Evolutionary conservation across 108 stramenopile species (phyloP), one percentile per base, ranked within the genome.

Genomic region (Cyclotella kingstonii): DNA sequence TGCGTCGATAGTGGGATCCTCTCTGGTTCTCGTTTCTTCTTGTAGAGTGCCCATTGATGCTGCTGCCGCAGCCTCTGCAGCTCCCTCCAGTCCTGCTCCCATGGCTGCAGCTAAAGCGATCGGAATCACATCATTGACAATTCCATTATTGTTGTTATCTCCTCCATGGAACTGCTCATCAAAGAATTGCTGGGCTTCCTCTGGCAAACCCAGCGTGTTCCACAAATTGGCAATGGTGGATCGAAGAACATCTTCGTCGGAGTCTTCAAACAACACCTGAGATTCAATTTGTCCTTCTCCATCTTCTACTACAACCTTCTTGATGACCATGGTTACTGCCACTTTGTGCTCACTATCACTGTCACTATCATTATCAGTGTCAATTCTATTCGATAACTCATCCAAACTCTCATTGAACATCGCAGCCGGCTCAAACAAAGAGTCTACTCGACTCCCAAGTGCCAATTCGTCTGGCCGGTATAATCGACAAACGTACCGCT

Each of bases 391-490:
- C 30, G 14, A 10, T 17, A 17, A 15, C 42, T n/a, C 36, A 48
- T 26, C 22, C 29, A 11, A 33, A 31, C 42, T 46, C 35, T 44
- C 54, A 40, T 59, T 51, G 36, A 73, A 12, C 3, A 43, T 60
- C 2, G 60, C 48, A n/a, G 70, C 68, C 14, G 70, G 70, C 35
- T 75, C 58, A 76, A 90, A 93, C 75, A 90, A 76, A 43, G 82
- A 77, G 46, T 85, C 79, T 5, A 72, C 55, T 33, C 87, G 47
- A 54, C 75, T 85, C 14, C 28, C 53, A 14, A 76, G 51, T 7
- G 76, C 75, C 38, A 93, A 50, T 42, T 90, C 88, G 56, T 88
- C 86, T 62, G 90, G 88, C 43, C 72, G 60, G 41, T 90, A 90
- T 10, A 68, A 49, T 18, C 85, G 70, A 61, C 91, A 93, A n/a